phyloP scores from a whole-genome alignment of 371 early-diverging fungal genomes.

The Chytridium lagenaria region DNA sequence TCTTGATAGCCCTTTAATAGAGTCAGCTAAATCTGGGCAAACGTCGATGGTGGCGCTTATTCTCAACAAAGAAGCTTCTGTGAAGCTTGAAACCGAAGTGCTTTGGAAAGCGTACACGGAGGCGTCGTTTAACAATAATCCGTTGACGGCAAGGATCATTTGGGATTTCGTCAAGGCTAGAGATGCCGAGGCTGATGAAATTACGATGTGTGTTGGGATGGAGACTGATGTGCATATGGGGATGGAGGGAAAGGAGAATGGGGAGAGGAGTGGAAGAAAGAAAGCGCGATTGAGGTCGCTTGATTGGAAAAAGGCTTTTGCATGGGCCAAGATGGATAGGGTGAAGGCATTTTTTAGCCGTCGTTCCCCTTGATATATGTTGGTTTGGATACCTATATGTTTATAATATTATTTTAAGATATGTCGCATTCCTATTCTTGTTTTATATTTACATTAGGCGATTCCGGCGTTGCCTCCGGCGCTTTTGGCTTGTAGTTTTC shows the following conservation, averaged over 20 bases:
- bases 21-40: background rate
- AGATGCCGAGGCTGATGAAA: background rate
- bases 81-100: background rate
- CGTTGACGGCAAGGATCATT: slow-evolving; percentile 7
- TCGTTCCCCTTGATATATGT: no score
- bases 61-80: background rate
- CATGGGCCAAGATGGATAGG: no score
- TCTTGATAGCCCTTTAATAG: background rate
- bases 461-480: no score
- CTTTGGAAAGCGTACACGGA: slow-evolving; percentile 1
- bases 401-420: no score
- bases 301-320: no score
- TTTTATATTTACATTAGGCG: no score
- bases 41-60: background rate
- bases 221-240: background rate
- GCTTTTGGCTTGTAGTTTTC: no score
- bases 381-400: no score
- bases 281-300: no score
- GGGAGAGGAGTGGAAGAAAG: no score
- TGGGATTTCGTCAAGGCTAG: slow-evolving; percentile 9
- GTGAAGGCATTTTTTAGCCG: no score
- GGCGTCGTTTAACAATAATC: background rate
- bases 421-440: no score
- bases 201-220: background rate
- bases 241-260: background rate